These are phyloP conservation scores for Eucalyptus leucophloia DNA, from an alignment of 345 rosid species.

Conservation along the genomic window DNA sequence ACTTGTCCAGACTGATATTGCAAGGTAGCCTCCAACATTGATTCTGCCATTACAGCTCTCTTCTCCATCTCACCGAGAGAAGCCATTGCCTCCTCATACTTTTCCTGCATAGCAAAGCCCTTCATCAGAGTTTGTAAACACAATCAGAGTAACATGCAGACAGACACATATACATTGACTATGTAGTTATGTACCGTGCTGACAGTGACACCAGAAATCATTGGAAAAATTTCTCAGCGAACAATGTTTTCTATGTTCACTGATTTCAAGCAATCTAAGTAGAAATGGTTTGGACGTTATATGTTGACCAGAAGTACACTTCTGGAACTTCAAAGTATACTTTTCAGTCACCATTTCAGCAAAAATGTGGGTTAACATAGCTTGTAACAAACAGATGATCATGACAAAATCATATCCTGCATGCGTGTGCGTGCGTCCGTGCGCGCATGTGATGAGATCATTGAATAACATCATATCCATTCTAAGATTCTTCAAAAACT, in stretches of 20 bases:
- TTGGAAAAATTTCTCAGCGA: not conserved
- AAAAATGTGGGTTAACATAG: not conserved
- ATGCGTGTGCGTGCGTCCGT: fast-evolving
- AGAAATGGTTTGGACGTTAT: not conserved
- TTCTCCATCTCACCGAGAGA: conserved; percentile 95
- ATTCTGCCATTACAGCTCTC: conserved; percentile 97
- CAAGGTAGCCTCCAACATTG: conserved; percentile 96
- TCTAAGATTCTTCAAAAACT: not conserved
- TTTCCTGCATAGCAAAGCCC: conserved; percentile 41
- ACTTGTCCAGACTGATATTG: conserved; percentile 90
- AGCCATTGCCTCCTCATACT: conserved; percentile 73
- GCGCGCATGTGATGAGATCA: not conserved
- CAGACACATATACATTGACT: not conserved
- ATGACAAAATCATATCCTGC: not conserved
- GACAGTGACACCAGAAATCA: not conserved
- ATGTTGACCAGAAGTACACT: not conserved
- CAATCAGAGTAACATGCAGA: not conserved
- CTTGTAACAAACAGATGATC: not conserved
- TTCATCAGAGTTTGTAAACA: not conserved
- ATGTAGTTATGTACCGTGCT: not conserved
- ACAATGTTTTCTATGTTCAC: not conserved
- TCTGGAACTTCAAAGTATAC: not conserved
- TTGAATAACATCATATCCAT: not conserved
- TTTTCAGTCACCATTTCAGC: not conserved
- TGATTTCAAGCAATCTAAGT: not conserved